Evolutionary conservation across 2,329 filamentous ascomycete species (phyloP).

Genomic region (Metarhizium album): DNA sequence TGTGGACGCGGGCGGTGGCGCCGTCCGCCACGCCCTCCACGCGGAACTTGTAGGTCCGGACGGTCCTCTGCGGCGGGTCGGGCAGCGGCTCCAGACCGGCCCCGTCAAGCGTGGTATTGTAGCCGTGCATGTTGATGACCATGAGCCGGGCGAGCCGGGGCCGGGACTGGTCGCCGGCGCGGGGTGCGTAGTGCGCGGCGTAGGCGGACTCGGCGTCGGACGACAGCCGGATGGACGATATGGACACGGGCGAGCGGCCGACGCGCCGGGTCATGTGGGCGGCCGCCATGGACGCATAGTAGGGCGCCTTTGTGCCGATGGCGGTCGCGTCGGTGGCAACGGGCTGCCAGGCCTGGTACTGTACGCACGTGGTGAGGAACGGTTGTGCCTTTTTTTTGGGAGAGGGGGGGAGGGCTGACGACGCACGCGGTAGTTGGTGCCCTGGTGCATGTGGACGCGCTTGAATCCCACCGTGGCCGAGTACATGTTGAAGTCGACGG

Average conservation of each 20-base stretch:
- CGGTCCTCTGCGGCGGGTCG: slow-evolving; percentile 19
- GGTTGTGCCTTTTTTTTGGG: too few relatives aligned
- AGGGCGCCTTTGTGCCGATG: slow-evolving; percentile 50
- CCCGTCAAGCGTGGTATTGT: slow-evolving; percentile 45
- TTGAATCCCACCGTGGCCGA: slow-evolving; percentile 43
- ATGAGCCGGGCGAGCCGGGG: slow-evolving; percentile 36
- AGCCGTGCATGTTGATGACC: slow-evolving; percentile 46
- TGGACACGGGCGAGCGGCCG: slow-evolving; percentile 20
- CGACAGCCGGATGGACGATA: slow-evolving; percentile 36
- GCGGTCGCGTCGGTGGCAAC: slow-evolving; percentile 35
- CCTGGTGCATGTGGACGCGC: slow-evolving; percentile 54
- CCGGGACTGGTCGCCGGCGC: slow-evolving; percentile 19
- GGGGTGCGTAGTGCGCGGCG: slow-evolving; percentile 32
- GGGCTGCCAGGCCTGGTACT: slow-evolving; percentile 51
- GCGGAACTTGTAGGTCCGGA: slow-evolving; percentile 24
- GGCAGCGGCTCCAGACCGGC: slow-evolving; percentile 14
- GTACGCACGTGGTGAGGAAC: too few relatives aligned
- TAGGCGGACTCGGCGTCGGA: slow-evolving; percentile 40
- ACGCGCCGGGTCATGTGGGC: slow-evolving; percentile 29
- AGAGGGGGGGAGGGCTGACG: not conserved
- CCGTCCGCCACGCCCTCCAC: slow-evolving; percentile 26
- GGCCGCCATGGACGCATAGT: slow-evolving; percentile 51
- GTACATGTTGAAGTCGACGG: slow-evolving; percentile 50
- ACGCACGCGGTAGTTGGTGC: slow-evolving; percentile 44
- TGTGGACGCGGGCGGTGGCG: slow-evolving; percentile 27